These are phyloP conservation scores for Allium fistulosum DNA, from an alignment of 106 monocot genomes.

Conservation along the genomic window DNA sequence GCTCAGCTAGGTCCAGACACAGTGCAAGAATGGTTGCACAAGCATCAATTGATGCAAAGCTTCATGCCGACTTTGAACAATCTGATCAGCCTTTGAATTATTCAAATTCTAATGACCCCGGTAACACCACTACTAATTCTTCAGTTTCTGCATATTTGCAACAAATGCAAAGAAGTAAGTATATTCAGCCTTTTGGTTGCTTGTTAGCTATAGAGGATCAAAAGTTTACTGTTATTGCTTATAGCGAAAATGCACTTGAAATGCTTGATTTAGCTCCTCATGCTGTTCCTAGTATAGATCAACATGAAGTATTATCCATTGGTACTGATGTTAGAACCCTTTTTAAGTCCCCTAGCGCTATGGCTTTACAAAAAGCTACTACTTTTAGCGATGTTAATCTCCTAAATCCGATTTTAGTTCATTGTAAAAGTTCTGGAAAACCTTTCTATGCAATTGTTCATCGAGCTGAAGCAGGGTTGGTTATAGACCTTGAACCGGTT, in stretches of 20 bases:
- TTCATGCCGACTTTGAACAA: slow-evolving; percentile 65
- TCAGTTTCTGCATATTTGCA: slow-evolving; percentile 62
- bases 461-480: slow-evolving; percentile 51
- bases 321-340: slow-evolving; percentile 58
- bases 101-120: slow-evolving; percentile 26
- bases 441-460: slow-evolving; percentile 88
- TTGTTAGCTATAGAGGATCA: slow-evolving; percentile 46
- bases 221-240: slow-evolving; percentile 56
- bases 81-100: slow-evolving; percentile 44
- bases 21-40: slow-evolving; percentile 48
- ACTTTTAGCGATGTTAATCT: slow-evolving; percentile 56
- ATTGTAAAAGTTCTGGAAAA: slow-evolving; percentile 61
- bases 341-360: slow-evolving; percentile 37
- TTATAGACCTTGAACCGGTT: slow-evolving; percentile 90
- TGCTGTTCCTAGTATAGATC: slow-evolving; percentile 84
- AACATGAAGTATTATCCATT: slow-evolving; percentile 43
- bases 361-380: slow-evolving; percentile 72
- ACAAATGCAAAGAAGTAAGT: slow-evolving; percentile 53
- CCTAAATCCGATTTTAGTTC: slow-evolving; percentile 78
- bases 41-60: slow-evolving; percentile 62
- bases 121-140: slow-evolving; percentile 13
- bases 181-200: slow-evolving; percentile 88
- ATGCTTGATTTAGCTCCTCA: slow-evolving; percentile 76
- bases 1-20: slow-evolving; percentile 46
- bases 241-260: slow-evolving; percentile 77